Conservation (phyloP, 441 rosid species). For the Mallotus japonicus region DNA sequence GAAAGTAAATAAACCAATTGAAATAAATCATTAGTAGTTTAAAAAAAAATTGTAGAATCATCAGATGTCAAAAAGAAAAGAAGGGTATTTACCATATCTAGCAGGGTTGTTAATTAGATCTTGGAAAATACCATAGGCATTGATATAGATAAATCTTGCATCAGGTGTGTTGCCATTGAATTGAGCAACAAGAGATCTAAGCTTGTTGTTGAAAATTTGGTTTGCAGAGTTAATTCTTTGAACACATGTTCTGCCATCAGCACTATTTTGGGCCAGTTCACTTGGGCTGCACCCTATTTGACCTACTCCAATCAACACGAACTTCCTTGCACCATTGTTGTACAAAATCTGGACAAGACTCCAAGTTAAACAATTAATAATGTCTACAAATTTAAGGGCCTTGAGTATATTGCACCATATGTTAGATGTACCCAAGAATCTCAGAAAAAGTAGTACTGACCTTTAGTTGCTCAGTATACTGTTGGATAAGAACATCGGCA, state of each 20-base stretch:
- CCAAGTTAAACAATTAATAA: background rate
- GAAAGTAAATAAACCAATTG: conserved; percentile 8
- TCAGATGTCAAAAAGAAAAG: too few species aligned
- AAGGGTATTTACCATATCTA: conserved; percentile 19
- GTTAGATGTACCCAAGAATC: too few species aligned
- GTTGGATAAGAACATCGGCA: conserved; percentile 48
- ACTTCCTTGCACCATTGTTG: conserved; percentile 74
- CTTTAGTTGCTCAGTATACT: conserved; percentile 58
- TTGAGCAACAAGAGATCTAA: conserved; percentile 56
- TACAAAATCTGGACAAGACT: conserved; percentile 45
- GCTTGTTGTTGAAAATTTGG: conserved; percentile 69
- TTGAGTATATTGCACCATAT: too few species aligned
- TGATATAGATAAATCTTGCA: conserved; percentile 62
- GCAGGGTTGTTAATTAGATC: conserved; percentile 53
- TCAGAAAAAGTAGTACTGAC: conserved; percentile 25
- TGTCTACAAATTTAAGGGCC: background rate
- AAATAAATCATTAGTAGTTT: background rate
- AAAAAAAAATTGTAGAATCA: too few species aligned
- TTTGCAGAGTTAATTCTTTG: conserved; percentile 62
- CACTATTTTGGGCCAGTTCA: conserved; percentile 64
- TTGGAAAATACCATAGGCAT: conserved; percentile 74
- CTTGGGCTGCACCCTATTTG: conserved; percentile 83
- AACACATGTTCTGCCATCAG: conserved; percentile 73
- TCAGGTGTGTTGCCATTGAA: conserved; percentile 57
- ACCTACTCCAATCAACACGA: conserved; percentile 68